phyloP scores from a whole-genome alignment of 1,284 basidiomycete species.

The Ustilago xerochloae region DNA sequence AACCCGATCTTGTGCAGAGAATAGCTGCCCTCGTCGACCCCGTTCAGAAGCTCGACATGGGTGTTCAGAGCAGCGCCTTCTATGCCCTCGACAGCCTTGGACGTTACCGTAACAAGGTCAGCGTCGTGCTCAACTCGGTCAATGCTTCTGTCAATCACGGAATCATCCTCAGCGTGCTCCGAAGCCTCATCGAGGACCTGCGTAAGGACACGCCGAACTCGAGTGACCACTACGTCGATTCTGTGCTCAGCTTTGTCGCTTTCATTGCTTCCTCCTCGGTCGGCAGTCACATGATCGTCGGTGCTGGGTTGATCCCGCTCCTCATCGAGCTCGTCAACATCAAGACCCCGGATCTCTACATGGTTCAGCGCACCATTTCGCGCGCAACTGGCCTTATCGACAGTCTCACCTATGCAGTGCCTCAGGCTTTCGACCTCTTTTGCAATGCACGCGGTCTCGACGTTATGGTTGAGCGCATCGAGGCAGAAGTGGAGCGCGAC shows the following conservation, averaged over 20 bases:
- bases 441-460: slow-evolving; percentile 86
- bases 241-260: slow-evolving; percentile 83
- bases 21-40: slow-evolving; percentile 58
- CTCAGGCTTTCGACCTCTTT: slow-evolving; percentile 88
- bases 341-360: slow-evolving; percentile 44
- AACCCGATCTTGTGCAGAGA: slow-evolving; percentile 79
- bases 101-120: slow-evolving; percentile 82
- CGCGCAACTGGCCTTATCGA: slow-evolving; percentile 88
- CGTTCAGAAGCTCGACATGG: slow-evolving; percentile 34
- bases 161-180: slow-evolving; percentile 70
- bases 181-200: slow-evolving; percentile 51
- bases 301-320: slow-evolving; percentile 92
- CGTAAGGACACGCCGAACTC: slow-evolving; percentile 72
- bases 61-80: slow-evolving; percentile 80
- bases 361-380: slow-evolving; percentile 64
- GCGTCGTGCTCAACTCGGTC: slow-evolving; percentile 88
- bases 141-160: slow-evolving; percentile 98
- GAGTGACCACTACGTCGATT: slow-evolving; percentile 70
- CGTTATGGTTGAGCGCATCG: slow-evolving; percentile 84
- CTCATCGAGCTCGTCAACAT: slow-evolving; percentile 70
- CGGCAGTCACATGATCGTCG: slow-evolving; percentile 91
- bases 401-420: slow-evolving; percentile 87
- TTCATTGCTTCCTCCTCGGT: slow-evolving; percentile 85
- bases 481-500: slow-evolving; percentile 69
- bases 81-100: slow-evolving; percentile 89